A percentile compares a stretch with the other conserved stretches of the same genome.
Conservation (phyloP, 2,329 filamentous ascomycete species). For the Penicillium digitatum region DNA sequence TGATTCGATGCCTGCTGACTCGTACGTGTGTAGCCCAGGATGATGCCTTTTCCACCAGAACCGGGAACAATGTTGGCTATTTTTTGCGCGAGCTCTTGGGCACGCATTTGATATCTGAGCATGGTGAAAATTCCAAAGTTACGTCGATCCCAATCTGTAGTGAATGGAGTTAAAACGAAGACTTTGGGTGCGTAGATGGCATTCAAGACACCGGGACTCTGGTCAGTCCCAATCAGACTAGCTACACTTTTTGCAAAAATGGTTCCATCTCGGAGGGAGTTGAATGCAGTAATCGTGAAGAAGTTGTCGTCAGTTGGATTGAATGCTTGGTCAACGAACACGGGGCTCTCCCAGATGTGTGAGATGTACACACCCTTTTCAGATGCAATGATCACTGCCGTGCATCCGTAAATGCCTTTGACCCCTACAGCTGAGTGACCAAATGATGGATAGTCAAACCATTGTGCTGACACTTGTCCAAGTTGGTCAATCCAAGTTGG, state of each 20-base stretch:
- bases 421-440: background rate
- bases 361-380: constrained; percentile 3
- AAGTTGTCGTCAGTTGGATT: background rate
- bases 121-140: background rate
- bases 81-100: background rate
- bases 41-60: background rate
- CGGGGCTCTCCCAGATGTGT: background rate
- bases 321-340: background rate
- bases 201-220: background rate
- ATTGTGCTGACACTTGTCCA: background rate
- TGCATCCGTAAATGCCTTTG: background rate
- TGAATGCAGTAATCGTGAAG: background rate
- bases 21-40: background rate
- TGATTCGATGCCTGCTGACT: background rate
- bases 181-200: constrained; percentile 3
- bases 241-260: background rate
- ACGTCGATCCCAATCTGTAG: background rate
- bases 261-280: constrained; percentile 1
- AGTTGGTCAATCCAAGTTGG: background rate
- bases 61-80: background rate
- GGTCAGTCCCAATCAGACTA: background rate
- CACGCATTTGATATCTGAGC: background rate
- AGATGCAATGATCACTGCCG: background rate
- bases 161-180: background rate
- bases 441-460: background rate